phyloP scores from a whole-genome alignment of 306 rosid species.

The Prinsepia uniflora region DNA sequence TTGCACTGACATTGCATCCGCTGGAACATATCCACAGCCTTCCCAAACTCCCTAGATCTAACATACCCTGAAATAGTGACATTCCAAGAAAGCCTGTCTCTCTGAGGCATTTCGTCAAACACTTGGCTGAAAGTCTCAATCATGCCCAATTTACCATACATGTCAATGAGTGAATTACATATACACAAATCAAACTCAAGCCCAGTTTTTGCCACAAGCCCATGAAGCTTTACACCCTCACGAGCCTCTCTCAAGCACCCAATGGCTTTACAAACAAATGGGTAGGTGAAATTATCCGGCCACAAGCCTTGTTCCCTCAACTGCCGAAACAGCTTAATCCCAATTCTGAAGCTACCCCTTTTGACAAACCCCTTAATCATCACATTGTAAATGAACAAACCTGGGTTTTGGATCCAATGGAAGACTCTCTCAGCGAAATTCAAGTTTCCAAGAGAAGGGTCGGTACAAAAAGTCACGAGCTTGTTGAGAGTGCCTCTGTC shows the following conservation, averaged over 20 bases:
- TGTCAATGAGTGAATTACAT: conserved; percentile 65
- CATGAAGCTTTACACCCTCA: conserved; percentile 58
- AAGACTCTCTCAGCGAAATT: conserved; percentile 44
- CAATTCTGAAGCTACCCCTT: conserved; percentile 33
- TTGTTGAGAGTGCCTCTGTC: conserved; percentile 48
- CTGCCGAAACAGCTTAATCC: conserved; percentile 38
- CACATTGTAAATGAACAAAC: conserved; percentile 49
- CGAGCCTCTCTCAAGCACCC: conserved; percentile 41
- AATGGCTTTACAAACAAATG: conserved; percentile 61
- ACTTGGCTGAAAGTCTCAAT: conserved; percentile 21
- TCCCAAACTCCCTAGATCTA: conserved; percentile 45
- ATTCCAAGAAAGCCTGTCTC: conserved; percentile 67
- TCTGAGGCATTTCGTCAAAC: conserved; percentile 56
- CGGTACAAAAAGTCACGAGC: conserved; percentile 41
- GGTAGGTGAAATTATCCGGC: conserved; percentile 73
- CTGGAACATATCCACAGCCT: conserved; percentile 41
- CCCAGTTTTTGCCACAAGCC: conserved; percentile 51
- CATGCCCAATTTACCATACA: conserved; percentile 53
- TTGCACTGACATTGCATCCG: conserved; percentile 43
- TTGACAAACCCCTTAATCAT: conserved; percentile 48
- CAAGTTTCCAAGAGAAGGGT: conserved; percentile 43
- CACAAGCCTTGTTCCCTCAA: conserved; percentile 43
- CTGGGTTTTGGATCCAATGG: conserved; percentile 33
- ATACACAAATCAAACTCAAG: conserved; percentile 56
- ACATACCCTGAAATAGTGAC: conserved; percentile 54